Base-by-base conservation (phyloP, 2,329 filamentous ascomycete genomes). In the Trichoderma pleuroti region DNA sequence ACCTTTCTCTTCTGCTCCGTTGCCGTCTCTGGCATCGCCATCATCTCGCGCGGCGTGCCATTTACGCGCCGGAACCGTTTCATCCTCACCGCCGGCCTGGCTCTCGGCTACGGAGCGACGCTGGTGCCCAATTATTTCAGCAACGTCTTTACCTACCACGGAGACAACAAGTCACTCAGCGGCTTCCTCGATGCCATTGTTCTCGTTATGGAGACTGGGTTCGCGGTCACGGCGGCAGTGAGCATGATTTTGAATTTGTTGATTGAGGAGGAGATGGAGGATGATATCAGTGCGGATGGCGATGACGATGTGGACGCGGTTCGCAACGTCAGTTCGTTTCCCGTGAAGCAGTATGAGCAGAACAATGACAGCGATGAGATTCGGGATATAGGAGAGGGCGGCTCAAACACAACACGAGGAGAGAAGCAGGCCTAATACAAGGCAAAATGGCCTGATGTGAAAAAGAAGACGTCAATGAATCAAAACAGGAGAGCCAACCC, bases 11-110 rank as follows among this genome's bases (percentile, higher is more conserved):
- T 94, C 82, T 86, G 86, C 71, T 87, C 91, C 5, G 93, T 96
- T 7, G 89, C 92, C 2, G 90, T 93, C 1, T 92, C 90, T 0
- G 93, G 93, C 74, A 88, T 96, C 72, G 86, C 91, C 62, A 94
- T 96, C 75, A 90, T 96, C 73, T 85, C 87, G 4, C 87, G 88
- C 21, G 87, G 86, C 42, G 88, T 92, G 2, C 86, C 88, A 0
- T 94, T 95, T 78, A 93, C 88, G n/a, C 87, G 93, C 46, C 89
- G 93, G 65, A 94, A 92, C 76, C 87, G 93, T 28, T 96, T 96
- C 82, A 92, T 96, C 76, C 85, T 96, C 12, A 94, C 93, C 0
- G 91, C 92, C 0, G 88, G 90, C 0, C 83, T 96, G 36, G 86
- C 92, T 0, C 82, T 95, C 32, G 93, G 93, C 36, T 92, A 92